Evolutionary conservation across 768 basidiomycete genomes (phyloP), one percentile per base, ranked within the genome.

Genomic region (Antrodiella citrinella): DNA sequence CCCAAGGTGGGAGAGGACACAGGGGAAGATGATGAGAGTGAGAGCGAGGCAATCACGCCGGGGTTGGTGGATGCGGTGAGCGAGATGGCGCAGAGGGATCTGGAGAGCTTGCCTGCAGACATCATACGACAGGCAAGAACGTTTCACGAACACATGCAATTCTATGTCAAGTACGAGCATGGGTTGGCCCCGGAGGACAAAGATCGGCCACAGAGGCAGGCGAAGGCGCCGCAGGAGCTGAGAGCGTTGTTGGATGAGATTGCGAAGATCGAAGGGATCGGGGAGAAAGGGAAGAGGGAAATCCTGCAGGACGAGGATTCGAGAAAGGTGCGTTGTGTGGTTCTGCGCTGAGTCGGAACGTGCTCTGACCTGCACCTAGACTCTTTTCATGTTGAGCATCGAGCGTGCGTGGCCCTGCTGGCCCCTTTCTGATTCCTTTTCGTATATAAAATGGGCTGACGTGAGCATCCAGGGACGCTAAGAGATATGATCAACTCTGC

Each of bases 301-400:
- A 63, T 77, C 4, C 57, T 78, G 56, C 60, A 64, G 26, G 76
- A 78, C 44, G 59, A 54, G 0, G 72, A 72, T 43, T 62, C 71
- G 3, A 62, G 73, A 18, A 72, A 69, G 61, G 75, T 76, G 47
- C 50, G 69, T 61, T 11, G 0, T 24, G 35, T 24, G 51, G 15
- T 3, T 19, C 5, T 44, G 2, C 20, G 15, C 39, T 35, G 15
- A 35, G 15, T 35, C 15, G 12, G 23, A 15, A 19, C 23, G n/a
- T 12, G 25, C 11, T 12, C 18, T 20, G 26, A 44, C 13, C 45
- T 53, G 24, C 26, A 18, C 26, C 12, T 43, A 76, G 76, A 69
- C 66, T 1, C 46, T 77, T 20, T 63, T 76, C 55, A 61, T 69
- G 58, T 59, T 78, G 15, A 72, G 69, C 30, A 64, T 78, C 18